phyloP scores from a whole-genome alignment of 257 asterid species.

The Ajuga chamaepitys region DNA sequence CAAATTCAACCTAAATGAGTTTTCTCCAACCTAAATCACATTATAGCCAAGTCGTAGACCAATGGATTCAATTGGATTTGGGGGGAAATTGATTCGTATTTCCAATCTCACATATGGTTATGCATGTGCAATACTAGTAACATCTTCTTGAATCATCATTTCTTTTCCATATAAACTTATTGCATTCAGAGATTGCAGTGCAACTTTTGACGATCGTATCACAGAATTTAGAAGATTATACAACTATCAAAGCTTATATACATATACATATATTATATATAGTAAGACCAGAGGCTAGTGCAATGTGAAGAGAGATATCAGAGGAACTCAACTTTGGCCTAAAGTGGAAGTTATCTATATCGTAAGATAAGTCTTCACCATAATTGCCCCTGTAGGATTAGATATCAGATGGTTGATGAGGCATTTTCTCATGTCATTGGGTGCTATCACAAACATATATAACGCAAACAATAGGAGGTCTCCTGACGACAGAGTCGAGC shows the following conservation, averaged over 20 bases:
- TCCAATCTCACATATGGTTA: too few species aligned
- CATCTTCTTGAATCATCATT: too few species aligned
- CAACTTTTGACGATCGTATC: too few species aligned
- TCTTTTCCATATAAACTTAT: too few species aligned
- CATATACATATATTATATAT: not conserved
- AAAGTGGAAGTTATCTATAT: constrained; percentile 22
- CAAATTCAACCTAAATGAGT: too few species aligned
- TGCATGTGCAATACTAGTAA: too few species aligned
- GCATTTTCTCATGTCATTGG: constrained; percentile 84
- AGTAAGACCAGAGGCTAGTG: not conserved
- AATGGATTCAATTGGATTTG: too few species aligned
- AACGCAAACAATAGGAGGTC: constrained; percentile 84
- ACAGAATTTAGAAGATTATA: too few species aligned
- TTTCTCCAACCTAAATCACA: too few species aligned
- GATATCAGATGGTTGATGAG: constrained; percentile 85
- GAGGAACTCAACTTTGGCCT: not conserved
- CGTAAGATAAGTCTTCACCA: constrained; percentile 78
- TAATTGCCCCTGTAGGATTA: constrained; percentile 88
- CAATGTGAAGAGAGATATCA: constrained; percentile 4
- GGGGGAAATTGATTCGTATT: too few species aligned
- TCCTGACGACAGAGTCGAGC: constrained; percentile 76
- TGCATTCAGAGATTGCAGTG: too few species aligned
- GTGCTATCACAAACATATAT: constrained; percentile 89
- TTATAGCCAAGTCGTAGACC: too few species aligned
- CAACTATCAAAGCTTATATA: constrained; percentile 1